Evolutionary conservation across 2,329 filamentous ascomycete genomes (phyloP), one percentile per base, ranked within the genome.

Genomic region (Microcyclospora pomicola): DNA sequence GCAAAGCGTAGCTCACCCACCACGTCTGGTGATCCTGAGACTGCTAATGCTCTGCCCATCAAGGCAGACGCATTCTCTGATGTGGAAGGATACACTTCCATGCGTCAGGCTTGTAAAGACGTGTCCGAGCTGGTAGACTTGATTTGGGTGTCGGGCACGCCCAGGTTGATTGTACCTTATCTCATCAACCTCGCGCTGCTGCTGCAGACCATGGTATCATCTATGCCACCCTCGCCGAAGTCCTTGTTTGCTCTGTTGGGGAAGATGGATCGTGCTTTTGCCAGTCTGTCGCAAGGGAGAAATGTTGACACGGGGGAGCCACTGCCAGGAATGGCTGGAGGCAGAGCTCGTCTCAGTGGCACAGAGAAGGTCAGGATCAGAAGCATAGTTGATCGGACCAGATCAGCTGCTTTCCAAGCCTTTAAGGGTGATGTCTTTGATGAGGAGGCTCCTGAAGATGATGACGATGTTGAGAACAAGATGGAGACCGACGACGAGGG

Each of bases 331-430:
- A 85, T 87, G 44, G 73, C 76, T 45, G 68, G 64, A 6, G 72
- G 72, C 1, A 63, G 68, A 5, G 63, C 68, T 5, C 62, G 62
- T 7, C 80, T 83, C 1, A 79, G 83, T 66, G 85, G 77, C 13
- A 88, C 82, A 1, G 85, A 95, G 57, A 93, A 91, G 69, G 85
- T 96, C 6, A 73, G 88, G 31, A 80, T 87, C 46, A 80, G 82
- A 53, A 83, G 82, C 52, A 64, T 92, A 24, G 82, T 86, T 0
- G 82, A 92, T 54, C 73, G 79, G 46, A 82, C 81, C 12, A 70
- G 87, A 16, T 63, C 85, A 6, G 59, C 75, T 5, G 74, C 88
- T 40, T 73, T 85, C 1, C 76, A 82, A 42, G 71, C 77, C 12
- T 71, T 85, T 65, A 72, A 69, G 42, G 66, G 64, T 38, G 70